These are phyloP conservation scores for Tieghemiomyces parasiticus DNA, from an alignment of 192 early-diverging fungal genomes.

Conservation along the genomic window DNA sequence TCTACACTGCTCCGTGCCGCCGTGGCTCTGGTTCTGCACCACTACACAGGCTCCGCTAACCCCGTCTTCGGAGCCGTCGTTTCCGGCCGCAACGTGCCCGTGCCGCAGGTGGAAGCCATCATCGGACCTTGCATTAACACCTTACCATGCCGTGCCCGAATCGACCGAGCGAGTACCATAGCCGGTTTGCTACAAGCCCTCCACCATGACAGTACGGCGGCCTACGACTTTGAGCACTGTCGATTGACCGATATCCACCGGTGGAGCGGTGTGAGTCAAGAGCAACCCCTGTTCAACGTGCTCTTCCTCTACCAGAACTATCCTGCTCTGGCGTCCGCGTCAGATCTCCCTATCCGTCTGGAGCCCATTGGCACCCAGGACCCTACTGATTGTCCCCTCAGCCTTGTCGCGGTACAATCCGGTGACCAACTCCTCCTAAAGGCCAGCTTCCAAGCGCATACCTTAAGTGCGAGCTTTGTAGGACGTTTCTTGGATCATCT, in stretches of 20 bases:
- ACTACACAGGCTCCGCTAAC: background rate
- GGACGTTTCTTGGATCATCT: background rate
- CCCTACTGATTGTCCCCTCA: background rate
- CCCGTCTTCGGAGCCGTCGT: background rate
- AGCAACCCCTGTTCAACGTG: background rate
- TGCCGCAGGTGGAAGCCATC: background rate
- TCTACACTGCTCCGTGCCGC: background rate
- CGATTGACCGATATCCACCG: background rate
- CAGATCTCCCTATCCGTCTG: background rate
- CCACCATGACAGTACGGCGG: background rate
- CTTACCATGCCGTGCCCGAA: background rate
- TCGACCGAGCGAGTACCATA: background rate
- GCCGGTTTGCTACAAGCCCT: background rate
- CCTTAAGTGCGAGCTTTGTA: background rate
- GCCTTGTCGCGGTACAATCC: background rate
- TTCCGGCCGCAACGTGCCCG: background rate
- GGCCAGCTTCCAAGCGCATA: background rate
- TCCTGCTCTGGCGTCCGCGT: background rate
- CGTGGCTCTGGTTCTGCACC: background rate
- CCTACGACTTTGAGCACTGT: background rate
- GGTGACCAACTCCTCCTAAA: background rate
- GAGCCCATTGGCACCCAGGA: background rate
- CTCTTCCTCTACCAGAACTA: background rate
- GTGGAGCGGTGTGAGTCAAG: background rate
- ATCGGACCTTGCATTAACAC: conserved; percentile 1